A percentile compares a stretch with the other conserved stretches of the same genome.
Evolutionary conservation across 257 asterid genomes (phyloP).

Genomic region (Jaltomata sinuosa): DNA sequence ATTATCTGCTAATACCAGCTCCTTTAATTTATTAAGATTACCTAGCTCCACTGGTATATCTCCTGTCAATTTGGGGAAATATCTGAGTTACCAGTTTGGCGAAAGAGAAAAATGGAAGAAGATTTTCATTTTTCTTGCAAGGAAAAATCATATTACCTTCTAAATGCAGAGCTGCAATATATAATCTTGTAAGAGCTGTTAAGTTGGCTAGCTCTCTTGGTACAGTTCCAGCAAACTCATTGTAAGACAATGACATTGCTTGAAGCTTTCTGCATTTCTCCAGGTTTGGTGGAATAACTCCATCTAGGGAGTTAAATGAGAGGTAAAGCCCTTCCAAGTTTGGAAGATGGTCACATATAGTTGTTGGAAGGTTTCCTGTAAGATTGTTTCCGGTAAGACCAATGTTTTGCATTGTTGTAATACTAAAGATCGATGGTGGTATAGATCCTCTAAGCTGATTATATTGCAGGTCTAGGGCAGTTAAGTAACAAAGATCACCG

Average conservation of each 20-base stretch:
- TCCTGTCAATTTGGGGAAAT: neutral
- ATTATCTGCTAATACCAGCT: neutral
- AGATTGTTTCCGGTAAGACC: neutral
- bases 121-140: too few relatives aligned
- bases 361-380: neutral
- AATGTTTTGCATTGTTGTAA: neutral
- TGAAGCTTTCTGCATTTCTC: neutral
- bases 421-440: neutral
- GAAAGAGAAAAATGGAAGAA: too few relatives aligned
- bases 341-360: neutral
- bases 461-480: neutral
- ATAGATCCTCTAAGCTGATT: neutral
- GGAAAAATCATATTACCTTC: neutral
- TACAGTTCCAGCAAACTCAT: neutral
- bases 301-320: neutral
- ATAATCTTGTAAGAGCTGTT: neutral
- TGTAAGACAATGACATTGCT: rapidly evolving
- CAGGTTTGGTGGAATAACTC: neutral
- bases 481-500: neutral
- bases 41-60: conserved; percentile 3
- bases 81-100: too few relatives aligned
- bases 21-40: neutral
- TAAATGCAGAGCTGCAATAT: neutral
- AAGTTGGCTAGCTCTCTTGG: neutral
- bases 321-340: neutral